A percentile compares a stretch with the other conserved stretches of the same genome.
phyloP scores from a whole-genome alignment of 75 land plant species.

The Picea glauca region DNA sequence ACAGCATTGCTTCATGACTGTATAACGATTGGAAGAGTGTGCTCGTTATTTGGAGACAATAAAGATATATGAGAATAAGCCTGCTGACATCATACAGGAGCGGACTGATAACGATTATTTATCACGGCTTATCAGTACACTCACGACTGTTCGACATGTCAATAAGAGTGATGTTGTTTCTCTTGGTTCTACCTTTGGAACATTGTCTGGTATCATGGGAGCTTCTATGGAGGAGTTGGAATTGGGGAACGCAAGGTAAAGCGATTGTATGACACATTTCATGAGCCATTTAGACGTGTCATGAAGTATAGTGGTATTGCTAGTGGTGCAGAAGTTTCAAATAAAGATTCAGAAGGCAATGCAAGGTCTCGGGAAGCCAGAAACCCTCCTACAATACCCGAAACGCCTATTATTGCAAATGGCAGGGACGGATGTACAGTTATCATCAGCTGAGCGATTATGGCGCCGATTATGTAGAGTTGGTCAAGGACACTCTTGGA shows the following conservation, averaged over 20 bases:
- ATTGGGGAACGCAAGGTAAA: constrained; percentile 87
- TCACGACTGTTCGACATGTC: constrained; percentile 81
- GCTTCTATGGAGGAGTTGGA: constrained; percentile 98
- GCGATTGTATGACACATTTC: constrained; percentile 89
- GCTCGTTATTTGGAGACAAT: constrained; percentile 95
- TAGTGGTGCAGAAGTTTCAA: constrained; percentile 24
- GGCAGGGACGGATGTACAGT: too few species aligned
- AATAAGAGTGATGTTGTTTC: constrained; percentile 93
- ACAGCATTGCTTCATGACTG: constrained; percentile 94
- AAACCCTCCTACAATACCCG: too few species aligned
- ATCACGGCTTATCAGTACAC: constrained; percentile 77
- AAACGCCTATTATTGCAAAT: too few species aligned
- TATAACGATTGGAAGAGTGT: constrained; percentile 95
- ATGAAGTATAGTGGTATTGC: constrained; percentile 34
- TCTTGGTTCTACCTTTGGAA: constrained; percentile 92
- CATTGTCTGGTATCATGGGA: constrained; percentile 77
- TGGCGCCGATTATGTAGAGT: too few species aligned
- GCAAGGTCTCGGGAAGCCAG: too few species aligned
- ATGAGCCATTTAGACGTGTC: constrained; percentile 88
- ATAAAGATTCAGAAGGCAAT: constrained; percentile 11
- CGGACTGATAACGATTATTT: constrained; percentile 85
- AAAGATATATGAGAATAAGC: constrained; percentile 91
- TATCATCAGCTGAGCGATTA: too few species aligned
- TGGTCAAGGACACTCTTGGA: too few species aligned
- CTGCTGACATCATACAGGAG: constrained; percentile 89